Percentiles rank a stretch among this genome's conserved stretches.
Evolutionary conservation across 164 flowering plant species (phyloP).

Genomic region (Euptelea pleiosperma): DNA sequence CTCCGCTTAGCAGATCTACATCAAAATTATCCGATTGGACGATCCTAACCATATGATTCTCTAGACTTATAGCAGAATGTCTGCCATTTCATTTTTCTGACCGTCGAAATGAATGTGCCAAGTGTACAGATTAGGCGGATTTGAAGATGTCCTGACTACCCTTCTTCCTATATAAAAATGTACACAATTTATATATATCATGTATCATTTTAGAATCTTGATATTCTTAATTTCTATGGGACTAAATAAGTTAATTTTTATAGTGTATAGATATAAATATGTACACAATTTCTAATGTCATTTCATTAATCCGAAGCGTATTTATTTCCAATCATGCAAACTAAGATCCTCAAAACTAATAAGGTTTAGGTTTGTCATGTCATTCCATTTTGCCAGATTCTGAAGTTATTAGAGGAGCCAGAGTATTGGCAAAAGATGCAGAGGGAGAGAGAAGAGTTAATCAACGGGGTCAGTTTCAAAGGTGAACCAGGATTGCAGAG

Average conservation of each 20-base stretch:
- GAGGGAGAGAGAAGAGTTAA: conserved; percentile 27
- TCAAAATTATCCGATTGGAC: no score
- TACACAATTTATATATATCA: not conserved
- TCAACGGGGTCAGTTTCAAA: conserved; percentile 12
- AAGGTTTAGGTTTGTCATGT: not conserved
- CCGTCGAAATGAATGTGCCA: no score
- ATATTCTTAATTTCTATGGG: not conserved
- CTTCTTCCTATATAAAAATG: not conserved
- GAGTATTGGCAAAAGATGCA: conserved; percentile 34
- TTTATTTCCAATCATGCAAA: not conserved
- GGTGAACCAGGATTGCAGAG: conserved; percentile 16
- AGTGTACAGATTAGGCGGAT: no score
- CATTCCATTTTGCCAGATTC: conserved; percentile 21
- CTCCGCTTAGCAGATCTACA: no score
- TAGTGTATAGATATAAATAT: no score
- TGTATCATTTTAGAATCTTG: not conserved
- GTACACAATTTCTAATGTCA: no score
- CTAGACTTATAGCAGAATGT: no score
- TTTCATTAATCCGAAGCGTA: no score
- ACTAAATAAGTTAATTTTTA: no score
- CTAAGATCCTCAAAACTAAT: not conserved
- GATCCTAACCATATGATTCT: no score
- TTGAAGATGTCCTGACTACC: no score
- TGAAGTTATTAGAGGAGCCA: conserved; percentile 35
- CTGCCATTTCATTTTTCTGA: no score